Conservation (phyloP, 345 rosid genomes). For the Arabidopsis arenosa region DNA sequence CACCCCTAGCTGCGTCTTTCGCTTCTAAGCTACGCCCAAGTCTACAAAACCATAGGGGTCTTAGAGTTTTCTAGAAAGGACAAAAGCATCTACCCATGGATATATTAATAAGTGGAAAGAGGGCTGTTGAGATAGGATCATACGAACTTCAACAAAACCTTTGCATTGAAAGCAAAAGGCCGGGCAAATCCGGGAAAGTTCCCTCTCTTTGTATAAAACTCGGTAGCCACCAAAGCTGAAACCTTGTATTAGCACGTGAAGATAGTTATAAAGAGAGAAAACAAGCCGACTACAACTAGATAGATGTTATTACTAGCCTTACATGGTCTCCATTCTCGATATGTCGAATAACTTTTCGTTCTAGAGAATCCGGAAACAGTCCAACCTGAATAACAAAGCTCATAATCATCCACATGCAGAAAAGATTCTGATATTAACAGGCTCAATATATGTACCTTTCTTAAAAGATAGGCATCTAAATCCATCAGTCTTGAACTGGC, state of each 20-base stretch:
- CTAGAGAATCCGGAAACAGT: conserved; percentile 81
- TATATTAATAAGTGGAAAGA: background rate
- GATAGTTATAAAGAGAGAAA: conserved; percentile 34
- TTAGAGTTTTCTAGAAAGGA: conserved; percentile 28
- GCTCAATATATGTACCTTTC: conserved; percentile 57
- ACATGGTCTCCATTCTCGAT: conserved; percentile 78
- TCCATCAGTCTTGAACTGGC: conserved; percentile 57
- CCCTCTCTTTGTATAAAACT: conserved; percentile 75
- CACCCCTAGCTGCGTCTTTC: conserved; percentile 92
- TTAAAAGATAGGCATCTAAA: conserved; percentile 64
- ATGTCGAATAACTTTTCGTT: conserved; percentile 73
- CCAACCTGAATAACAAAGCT: conserved; percentile 63
- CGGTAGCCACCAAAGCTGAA: conserved; percentile 90
- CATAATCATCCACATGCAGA: conserved; percentile 19
- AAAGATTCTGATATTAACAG: conserved; percentile 2
- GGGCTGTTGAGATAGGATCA: conserved; percentile 30
- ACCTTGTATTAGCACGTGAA: conserved; percentile 55
- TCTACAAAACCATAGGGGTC: conserved; percentile 48
- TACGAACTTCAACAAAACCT: conserved; percentile 73
- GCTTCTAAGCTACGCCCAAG: conserved; percentile 76
- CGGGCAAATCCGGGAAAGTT: conserved; percentile 84
- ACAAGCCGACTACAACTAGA: conserved; percentile 9
- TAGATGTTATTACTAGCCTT: conserved; percentile 43
- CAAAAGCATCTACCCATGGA: background rate
- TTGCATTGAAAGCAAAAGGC: conserved; percentile 79